Conservation (phyloP, 371 early-diverging fungal species). For the Lichtheimia ornata region DNA sequence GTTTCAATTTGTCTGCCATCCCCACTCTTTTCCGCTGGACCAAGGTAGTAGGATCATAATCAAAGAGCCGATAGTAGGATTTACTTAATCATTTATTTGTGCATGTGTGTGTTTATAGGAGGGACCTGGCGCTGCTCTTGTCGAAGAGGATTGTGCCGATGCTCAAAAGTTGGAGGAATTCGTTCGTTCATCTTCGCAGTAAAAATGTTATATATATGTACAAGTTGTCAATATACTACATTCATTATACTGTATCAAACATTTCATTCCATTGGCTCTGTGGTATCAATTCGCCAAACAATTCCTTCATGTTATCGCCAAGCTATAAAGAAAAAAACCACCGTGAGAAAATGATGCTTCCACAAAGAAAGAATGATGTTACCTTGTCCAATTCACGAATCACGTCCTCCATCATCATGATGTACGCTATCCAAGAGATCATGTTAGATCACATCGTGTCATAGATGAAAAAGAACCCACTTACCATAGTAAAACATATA, state of each 20-base stretch:
- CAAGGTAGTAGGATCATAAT: slow-evolving; percentile 46
- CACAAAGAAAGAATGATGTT: not conserved
- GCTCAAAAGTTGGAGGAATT: slow-evolving; percentile 40
- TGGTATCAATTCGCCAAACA: slow-evolving; percentile 49
- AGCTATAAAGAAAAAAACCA: not conserved
- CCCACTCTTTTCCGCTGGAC: slow-evolving; percentile 62
- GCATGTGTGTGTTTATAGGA: slow-evolving; percentile 20
- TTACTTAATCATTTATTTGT: not conserved
- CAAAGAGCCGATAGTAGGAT: not conserved
- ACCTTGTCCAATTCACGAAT: slow-evolving; percentile 76
- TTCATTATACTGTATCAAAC: slow-evolving; percentile 17
- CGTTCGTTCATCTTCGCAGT: slow-evolving; percentile 10
- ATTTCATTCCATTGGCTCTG: slow-evolving; percentile 43
- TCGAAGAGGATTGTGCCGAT: slow-evolving; percentile 55
- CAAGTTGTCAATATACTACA: not conserved
- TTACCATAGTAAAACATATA: slow-evolving; percentile 72
- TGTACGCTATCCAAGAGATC: slow-evolving; percentile 50
- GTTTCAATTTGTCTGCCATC: slow-evolving; percentile 49
- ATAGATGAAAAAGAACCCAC: no score
- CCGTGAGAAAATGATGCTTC: not conserved
- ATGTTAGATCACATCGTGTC: no score
- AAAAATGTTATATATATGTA: no score
- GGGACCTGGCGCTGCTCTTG: slow-evolving; percentile 44
- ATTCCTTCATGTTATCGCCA: slow-evolving; percentile 30
- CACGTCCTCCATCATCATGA: slow-evolving; percentile 77